Conservation (phyloP, 2,329 filamentous ascomycete genomes). For the Aspergillus uvarum region DNA sequence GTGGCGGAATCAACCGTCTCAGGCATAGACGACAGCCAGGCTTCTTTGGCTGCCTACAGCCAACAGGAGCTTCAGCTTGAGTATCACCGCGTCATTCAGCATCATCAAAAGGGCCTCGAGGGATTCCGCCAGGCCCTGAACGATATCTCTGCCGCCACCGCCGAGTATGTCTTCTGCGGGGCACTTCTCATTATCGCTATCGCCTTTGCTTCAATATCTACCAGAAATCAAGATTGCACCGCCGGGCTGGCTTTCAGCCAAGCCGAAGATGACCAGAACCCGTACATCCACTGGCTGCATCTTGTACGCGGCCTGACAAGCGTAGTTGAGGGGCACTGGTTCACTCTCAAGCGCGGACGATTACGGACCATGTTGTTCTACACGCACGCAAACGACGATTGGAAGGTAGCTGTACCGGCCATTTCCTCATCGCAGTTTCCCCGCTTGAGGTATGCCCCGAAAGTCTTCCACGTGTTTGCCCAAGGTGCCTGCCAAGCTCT, state of each 20-base stretch:
- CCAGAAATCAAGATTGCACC: neutral
- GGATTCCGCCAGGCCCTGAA: conserved; percentile 18
- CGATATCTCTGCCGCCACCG: conserved; percentile 5
- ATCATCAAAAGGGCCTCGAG: conserved; percentile 23
- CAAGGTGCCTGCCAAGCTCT: neutral
- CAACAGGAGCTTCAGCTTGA: neutral
- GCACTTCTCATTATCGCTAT: conserved; percentile 22
- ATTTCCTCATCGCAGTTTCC: neutral
- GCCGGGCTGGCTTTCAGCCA: neutral
- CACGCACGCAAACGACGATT: neutral
- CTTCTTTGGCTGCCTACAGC: neutral
- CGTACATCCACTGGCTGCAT: neutral
- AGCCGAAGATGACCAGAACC: neutral
- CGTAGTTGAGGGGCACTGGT: neutral
- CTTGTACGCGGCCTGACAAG: conserved; percentile 1
- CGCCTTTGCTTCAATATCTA: conserved; percentile 21
- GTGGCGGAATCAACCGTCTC: neutral
- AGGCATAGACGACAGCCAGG: neutral
- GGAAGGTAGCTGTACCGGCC: neutral
- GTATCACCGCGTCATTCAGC: conserved; percentile 14
- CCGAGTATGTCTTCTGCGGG: conserved; percentile 17
- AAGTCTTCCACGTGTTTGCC: neutral
- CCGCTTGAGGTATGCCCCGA: neutral
- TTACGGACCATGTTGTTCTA: neutral
- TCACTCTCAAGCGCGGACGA: neutral